These are phyloP conservation scores for Noccaea bulbosa DNA, from an alignment of 345 rosid species.

Conservation along the genomic window DNA sequence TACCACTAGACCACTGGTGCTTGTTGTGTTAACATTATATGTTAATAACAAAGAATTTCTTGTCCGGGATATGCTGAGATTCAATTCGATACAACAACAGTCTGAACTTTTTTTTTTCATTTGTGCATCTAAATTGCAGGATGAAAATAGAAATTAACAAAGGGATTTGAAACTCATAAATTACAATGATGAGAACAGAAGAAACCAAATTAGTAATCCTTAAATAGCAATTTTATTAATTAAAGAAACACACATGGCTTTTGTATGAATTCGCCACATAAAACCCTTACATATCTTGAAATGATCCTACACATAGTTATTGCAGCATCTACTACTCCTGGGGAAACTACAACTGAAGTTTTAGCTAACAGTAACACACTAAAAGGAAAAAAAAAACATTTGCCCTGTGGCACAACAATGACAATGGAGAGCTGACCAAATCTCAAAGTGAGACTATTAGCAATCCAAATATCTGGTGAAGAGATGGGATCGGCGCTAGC, in stretches of 20 bases:
- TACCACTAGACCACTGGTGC: conserved; percentile 85
- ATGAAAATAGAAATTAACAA: too few species aligned
- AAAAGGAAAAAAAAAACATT: background rate
- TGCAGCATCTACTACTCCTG: conserved; percentile 29
- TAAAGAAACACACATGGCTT: conserved; percentile 35
- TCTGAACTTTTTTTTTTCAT: background rate
- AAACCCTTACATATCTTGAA: conserved; percentile 19
- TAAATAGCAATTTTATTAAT: conserved; percentile 11
- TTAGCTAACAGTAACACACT: conserved; percentile 35
- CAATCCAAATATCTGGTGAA: conserved; percentile 21
- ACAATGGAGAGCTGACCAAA: background rate
- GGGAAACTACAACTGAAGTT: conserved; percentile 19
- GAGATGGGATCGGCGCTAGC: conserved; percentile 4
- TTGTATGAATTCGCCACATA: conserved; percentile 19
- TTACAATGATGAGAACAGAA: background rate
- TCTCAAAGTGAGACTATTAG: background rate
- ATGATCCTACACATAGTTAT: conserved; percentile 20
- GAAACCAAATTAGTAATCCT: background rate
- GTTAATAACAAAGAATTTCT: too few species aligned
- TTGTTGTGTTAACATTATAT: background rate
- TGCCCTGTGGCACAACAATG: conserved; percentile 40
- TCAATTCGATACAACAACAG: background rate
- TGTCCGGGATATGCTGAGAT: too few species aligned
- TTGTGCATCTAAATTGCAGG: background rate
- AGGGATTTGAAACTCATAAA: background rate